Evolutionary conservation across 306 rosid genomes (phyloP).

Genomic region (Calophaca sinica): DNA sequence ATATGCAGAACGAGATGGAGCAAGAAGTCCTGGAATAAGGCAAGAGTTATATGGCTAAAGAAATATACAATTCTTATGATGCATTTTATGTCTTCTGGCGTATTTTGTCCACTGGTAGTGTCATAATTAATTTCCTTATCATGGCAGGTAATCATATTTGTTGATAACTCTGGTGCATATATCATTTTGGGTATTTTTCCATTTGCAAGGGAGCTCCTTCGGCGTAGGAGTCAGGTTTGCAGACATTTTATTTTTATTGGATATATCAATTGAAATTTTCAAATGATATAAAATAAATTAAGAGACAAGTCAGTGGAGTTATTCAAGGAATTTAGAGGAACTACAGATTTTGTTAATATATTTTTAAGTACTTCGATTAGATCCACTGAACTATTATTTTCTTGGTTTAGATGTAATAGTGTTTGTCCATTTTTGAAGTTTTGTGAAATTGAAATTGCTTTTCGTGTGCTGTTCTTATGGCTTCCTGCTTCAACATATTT

Average conservation of each 20-base stretch:
- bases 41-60: slow-evolving; percentile 43
- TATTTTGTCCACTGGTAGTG: slow-evolving; percentile 26
- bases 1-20: slow-evolving; percentile 76
- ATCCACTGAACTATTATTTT: neutral
- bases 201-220: slow-evolving; percentile 95
- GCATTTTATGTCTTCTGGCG: slow-evolving; percentile 19
- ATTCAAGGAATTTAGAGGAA: slow-evolving; percentile 22
- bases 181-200: slow-evolving; percentile 92
- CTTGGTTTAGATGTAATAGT: slow-evolving; percentile 11
- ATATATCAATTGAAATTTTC: too few species aligned
- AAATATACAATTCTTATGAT: neutral
- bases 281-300: too few species aligned
- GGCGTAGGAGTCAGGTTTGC: slow-evolving; percentile 81
- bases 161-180: slow-evolving; percentile 98
- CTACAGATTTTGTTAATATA: neutral
- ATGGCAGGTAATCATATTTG: slow-evolving; percentile 87
- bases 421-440: slow-evolving; percentile 16
- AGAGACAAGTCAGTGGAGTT: too few species aligned
- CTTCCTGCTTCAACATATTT: slow-evolving; percentile 41
- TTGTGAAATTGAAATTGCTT: slow-evolving; percentile 28
- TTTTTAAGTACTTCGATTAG: neutral
- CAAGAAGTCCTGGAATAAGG: slow-evolving; percentile 89
- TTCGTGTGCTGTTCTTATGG: neutral
- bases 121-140: slow-evolving; percentile 43
- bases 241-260: slow-evolving; percentile 3